Conservation (phyloP, 2,329 filamentous ascomycete genomes). For the Colletotrichum cereale region DNA sequence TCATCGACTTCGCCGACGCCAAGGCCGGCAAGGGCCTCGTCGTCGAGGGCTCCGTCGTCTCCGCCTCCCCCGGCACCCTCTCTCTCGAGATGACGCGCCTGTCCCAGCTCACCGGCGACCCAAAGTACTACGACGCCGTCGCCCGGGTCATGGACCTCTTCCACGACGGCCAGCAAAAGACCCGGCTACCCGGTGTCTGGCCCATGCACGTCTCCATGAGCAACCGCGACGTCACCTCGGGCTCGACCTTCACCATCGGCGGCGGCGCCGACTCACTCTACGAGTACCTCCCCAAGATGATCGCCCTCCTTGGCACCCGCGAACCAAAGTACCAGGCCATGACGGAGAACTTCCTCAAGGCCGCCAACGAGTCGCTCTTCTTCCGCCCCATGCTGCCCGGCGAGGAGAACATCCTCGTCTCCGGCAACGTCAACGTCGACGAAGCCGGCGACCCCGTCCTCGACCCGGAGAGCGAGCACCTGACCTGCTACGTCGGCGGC, state of each 20-base stretch:
- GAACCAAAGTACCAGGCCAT: slow-evolving; percentile 68
- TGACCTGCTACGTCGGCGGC: slow-evolving; percentile 65
- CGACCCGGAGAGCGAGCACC: slow-evolving; percentile 57
- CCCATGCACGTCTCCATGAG: slow-evolving; percentile 72
- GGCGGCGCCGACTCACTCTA: slow-evolving; percentile 57
- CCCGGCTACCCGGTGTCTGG: slow-evolving; percentile 79
- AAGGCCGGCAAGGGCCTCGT: slow-evolving; percentile 51
- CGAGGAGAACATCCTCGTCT: slow-evolving; percentile 69
- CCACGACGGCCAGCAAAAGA: slow-evolving; percentile 73
- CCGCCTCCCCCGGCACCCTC: slow-evolving; percentile 70
- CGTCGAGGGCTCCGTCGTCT: slow-evolving; percentile 54
- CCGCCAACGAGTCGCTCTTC: slow-evolving; percentile 68
- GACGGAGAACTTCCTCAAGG: slow-evolving; percentile 66
- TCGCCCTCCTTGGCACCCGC: slow-evolving; percentile 69
- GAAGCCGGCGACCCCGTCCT: slow-evolving; percentile 32
- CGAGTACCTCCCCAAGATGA: slow-evolving; percentile 58
- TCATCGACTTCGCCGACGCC: slow-evolving; percentile 58
- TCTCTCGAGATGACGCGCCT: slow-evolving; percentile 80
- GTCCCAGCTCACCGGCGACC: slow-evolving; percentile 78
- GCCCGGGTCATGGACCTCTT: slow-evolving; percentile 77
- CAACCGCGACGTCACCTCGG: slow-evolving; percentile 56
- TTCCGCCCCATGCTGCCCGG: slow-evolving; percentile 67
- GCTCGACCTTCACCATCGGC: slow-evolving; percentile 52
- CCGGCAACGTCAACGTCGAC: slow-evolving; percentile 53
- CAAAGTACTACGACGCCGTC: slow-evolving; percentile 81